Evolutionary conservation across 805 yeast species (phyloP), one percentile per base, ranked within the genome.

Genomic region (Candida lessepsii): DNA sequence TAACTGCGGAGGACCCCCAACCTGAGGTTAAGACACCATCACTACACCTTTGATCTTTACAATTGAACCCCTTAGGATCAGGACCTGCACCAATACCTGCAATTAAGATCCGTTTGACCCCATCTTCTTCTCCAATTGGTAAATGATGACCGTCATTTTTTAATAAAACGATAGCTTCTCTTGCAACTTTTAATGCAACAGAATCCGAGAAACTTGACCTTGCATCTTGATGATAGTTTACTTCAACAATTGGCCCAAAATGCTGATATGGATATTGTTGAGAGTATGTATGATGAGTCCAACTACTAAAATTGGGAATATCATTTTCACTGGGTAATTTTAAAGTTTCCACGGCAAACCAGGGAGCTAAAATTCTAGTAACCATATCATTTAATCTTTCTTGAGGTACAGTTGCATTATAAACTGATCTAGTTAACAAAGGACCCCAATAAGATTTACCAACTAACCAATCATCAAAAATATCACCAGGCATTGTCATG

Each of bases 1-100:
- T 72, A 11, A 73, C 81, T 9, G 80, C 66, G 0, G 83, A 79
- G 4, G 85, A 79, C 0, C 86, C 86, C 81, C 85, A 77, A 10
- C 85, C 85, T 21, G 74, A 66, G 24, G 76, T 73, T 29, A 80
- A 51, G 1, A 76, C 71, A 2, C 86, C 86, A 41, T 73, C 69
- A 9, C 65, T 64, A 44, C 78, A 70, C 34, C 65, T 67, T 51
- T 73, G 77, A 51, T 78, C 83, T 42, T 65, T 70, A 41, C 78
- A 72, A 47, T 72, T 75, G 47, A 74, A 68, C 0, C 84, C 85
- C 31, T 65, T 59, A 0, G 76, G 67, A 45, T 70, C 75, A 2
- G 70, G 58, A 2, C 72, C 73, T 2, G 83, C 82, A 2, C 76
- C 81, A 4, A 64, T 47, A 0, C 84, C 84, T 1, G 78, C 76